Percentiles rank a stretch among this genome's conserved stretches.
These are phyloP conservation scores for Prototheca wickerhamii DNA, from an alignment of 163 green algal species.

Conservation along the genomic window DNA sequence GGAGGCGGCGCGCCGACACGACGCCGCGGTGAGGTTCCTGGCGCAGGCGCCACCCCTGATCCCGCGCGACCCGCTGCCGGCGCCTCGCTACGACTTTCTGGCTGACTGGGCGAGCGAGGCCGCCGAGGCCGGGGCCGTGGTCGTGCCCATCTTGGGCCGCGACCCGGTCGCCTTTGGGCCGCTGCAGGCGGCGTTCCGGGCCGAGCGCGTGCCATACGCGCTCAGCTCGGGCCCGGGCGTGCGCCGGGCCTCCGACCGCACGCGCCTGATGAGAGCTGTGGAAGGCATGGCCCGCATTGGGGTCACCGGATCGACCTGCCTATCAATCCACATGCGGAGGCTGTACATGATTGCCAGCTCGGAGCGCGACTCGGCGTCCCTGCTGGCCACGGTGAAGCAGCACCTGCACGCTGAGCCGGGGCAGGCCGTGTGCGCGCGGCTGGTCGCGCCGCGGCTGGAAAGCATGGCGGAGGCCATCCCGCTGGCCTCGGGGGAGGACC, in stretches of 20 bases:
- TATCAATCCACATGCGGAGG: no score
- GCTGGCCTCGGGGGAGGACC: background rate
- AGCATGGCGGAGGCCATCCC: background rate
- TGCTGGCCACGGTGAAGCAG: no score
- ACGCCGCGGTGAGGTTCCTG: no score
- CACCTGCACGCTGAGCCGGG: no score
- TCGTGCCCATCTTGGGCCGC: constrained; percentile 11
- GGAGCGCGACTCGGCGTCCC: no score
- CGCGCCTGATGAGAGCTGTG: constrained; percentile 5
- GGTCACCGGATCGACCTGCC: no score
- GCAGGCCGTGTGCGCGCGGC: no score
- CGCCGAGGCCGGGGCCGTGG: constrained; percentile 4
- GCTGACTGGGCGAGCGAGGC: constrained; percentile 9
- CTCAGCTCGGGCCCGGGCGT: background rate
- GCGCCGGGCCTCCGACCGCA: constrained; percentile 12
- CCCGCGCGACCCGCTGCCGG: background rate
- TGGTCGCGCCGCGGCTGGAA: no score
- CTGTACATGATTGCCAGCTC: no score
- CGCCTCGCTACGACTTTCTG: constrained; percentile 10
- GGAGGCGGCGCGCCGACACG: no score
- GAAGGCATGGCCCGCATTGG: background rate
- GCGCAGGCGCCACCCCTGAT: no score
- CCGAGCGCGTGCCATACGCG: constrained; percentile 15
- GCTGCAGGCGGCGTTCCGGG: constrained; percentile 22
- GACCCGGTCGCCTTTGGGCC: constrained; percentile 13